Percentiles rank a stretch among this genome's conserved stretches.
Evolutionary conservation across 108 stramenopile species (phyloP).

Genomic region (Aurantiochytrium sp.): DNA sequence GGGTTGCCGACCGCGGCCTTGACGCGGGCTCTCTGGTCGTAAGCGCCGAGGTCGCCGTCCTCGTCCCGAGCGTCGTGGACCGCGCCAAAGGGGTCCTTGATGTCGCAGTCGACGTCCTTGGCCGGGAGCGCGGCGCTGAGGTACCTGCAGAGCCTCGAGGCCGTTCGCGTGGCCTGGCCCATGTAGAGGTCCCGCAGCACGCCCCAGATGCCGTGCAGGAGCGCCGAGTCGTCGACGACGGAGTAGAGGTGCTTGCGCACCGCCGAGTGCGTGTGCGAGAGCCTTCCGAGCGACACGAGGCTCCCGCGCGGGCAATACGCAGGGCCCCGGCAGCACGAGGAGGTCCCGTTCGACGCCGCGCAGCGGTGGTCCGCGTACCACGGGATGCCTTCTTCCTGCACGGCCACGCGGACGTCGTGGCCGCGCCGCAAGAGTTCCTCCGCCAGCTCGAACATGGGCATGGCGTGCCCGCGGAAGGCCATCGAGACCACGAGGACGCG

Average conservation of each 20-base stretch:
- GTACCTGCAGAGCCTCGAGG: not conserved
- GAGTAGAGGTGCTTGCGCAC: not conserved
- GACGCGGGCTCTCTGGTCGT: too few species aligned
- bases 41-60: not conserved
- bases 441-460: not conserved
- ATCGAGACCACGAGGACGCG: not conserved
- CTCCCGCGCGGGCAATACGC: not conserved
- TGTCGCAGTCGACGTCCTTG: not conserved
- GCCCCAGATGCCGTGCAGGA: not conserved
- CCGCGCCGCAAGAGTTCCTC: not conserved
- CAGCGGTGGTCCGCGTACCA: not conserved
- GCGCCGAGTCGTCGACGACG: not conserved
- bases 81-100: not conserved
- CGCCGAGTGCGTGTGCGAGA: not conserved
- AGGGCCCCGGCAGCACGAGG: not conserved
- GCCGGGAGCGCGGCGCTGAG: not conserved
- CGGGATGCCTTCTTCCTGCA: not conserved
- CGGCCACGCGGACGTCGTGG: not conserved
- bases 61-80: too few species aligned
- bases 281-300: not conserved
- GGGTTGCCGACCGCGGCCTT: not conserved
- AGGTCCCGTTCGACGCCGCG: not conserved
- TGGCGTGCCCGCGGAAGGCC: not conserved
- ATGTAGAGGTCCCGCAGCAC: not conserved
- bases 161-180: not conserved